phyloP scores from a whole-genome alignment of 2,329 filamentous ascomycete genomes.

The Aspergillus glaucus region DNA sequence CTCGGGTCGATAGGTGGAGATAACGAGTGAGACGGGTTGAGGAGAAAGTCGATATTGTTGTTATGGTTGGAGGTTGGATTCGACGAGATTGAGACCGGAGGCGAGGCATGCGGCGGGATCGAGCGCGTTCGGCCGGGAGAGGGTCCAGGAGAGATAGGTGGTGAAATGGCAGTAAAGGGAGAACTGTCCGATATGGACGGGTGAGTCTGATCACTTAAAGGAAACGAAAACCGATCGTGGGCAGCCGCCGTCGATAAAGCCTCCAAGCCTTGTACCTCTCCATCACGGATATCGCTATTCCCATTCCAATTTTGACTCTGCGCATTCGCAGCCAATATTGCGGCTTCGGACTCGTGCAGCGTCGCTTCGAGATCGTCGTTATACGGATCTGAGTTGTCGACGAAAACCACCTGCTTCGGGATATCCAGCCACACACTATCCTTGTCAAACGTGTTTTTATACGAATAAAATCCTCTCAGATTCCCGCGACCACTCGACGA shows the following conservation, averaged over 20 bases:
- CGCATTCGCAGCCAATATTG: slow-evolving; percentile 22
- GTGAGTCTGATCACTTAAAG: slow-evolving; percentile 20
- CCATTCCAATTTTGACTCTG: slow-evolving; percentile 28
- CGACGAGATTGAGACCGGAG: slow-evolving; percentile 39
- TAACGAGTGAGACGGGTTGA: slow-evolving; percentile 43
- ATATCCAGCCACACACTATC: slow-evolving; percentile 58
- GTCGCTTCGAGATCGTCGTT: slow-evolving; percentile 44
- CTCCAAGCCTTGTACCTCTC: slow-evolving; percentile 45
- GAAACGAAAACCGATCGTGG: slow-evolving; percentile 29
- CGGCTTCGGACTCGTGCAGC: slow-evolving; percentile 25
- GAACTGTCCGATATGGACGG: slow-evolving; percentile 16
- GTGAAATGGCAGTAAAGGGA: slow-evolving; percentile 13
- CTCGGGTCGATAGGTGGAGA: slow-evolving; percentile 42
- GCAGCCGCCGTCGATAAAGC: slow-evolving; percentile 49
- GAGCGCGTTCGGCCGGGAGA: slow-evolving; percentile 29
- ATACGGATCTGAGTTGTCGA: slow-evolving; percentile 58
- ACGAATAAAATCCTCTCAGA: slow-evolving; percentile 58
- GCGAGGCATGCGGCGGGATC: slow-evolving; percentile 33
- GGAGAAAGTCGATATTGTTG: slow-evolving; percentile 51
- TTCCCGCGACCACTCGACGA: slow-evolving; percentile 34
- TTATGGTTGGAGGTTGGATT: slow-evolving; percentile 13
- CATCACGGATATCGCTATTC: slow-evolving; percentile 20
- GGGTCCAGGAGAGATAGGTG: slow-evolving; percentile 19
- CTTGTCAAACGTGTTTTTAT: slow-evolving; percentile 59
- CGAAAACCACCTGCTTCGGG: slow-evolving; percentile 57